Evolutionary conservation across 495 filamentous ascomycete species (phyloP).

Genomic region (Daldinia decipiens): DNA sequence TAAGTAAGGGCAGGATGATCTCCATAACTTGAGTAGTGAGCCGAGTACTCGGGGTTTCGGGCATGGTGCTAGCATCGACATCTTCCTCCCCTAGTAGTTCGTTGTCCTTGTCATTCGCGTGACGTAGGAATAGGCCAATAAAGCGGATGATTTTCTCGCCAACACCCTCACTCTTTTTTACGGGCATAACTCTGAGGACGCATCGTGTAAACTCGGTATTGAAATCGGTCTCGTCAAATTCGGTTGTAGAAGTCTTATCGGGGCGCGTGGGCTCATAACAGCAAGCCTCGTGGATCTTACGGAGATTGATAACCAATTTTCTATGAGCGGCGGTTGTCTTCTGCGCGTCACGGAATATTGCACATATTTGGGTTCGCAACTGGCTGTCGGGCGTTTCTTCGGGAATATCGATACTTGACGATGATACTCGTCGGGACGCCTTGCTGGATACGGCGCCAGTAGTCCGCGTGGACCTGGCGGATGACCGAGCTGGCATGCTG

Average conservation of each 20-base stretch:
- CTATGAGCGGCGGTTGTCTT: slow-evolving; percentile 86
- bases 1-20: slow-evolving; percentile 73
- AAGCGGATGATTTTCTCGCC: slow-evolving; percentile 89
- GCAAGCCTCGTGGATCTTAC: slow-evolving; percentile 89
- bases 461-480: slow-evolving; percentile 61
- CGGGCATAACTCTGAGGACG: slow-evolving; percentile 78
- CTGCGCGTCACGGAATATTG: slow-evolving; percentile 88
- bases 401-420: slow-evolving; percentile 72
- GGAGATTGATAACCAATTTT: slow-evolving; percentile 84
- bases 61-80: slow-evolving; percentile 68
- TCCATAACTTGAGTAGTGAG: slow-evolving; percentile 76
- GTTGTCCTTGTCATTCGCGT: slow-evolving; percentile 84
- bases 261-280: slow-evolving; percentile 75
- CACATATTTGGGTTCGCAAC: slow-evolving; percentile 78
- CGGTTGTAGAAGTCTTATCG: slow-evolving; percentile 61
- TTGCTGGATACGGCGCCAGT: slow-evolving; percentile 65
- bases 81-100: slow-evolving; percentile 60
- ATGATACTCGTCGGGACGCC: slow-evolving; percentile 72
- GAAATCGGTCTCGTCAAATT: slow-evolving; percentile 84
- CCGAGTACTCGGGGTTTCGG: slow-evolving; percentile 83
- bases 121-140: slow-evolving; percentile 81
- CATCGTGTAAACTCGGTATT: slow-evolving; percentile 85
- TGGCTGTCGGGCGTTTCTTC: slow-evolving; percentile 75
- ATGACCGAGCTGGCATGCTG: slow-evolving; percentile 71
- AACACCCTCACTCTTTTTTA: slow-evolving; percentile 92